Evolutionary conservation across 164 flowering plant species (phyloP), one percentile per base, ranked within the genome.

Genomic region (Magnolia changhungtana): DNA sequence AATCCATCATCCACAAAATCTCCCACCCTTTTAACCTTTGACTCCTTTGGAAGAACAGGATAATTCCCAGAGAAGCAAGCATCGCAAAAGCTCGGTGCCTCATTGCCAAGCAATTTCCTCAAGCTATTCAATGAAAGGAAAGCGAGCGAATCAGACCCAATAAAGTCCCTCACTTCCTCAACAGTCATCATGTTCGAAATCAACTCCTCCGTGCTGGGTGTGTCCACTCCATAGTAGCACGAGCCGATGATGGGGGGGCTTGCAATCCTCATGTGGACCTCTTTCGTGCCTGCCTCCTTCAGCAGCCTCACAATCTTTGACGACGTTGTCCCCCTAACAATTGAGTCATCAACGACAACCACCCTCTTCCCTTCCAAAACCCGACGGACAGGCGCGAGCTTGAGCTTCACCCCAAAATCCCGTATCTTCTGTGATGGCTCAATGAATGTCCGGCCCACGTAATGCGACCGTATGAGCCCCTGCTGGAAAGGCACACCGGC

Each of bases 221-320:
- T 91, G 58, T 94, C 98, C 31, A 94, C 98, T 16, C 98, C 97
- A 79, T 94, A 94, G 72, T 90, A 94, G 71, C 97, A 92, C 18
- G 97, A 90, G 0, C 85, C 97, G 3, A 92, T 89, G 9, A 95
- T 93, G 0, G 97, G 97, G 1, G 99, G 99, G 74, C 96, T 87
- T 0, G 98, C 96, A 55, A 95, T 95, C 82, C 99, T 91, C 98
- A 93, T 93, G 72, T 93, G 98, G 65, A 95, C 96, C 82, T 95
- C 98, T 72, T 88, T 92, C 0, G 98, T 97, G 1, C 99, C 99
- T 2, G 97, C 90, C 67, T 93, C 98, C 83, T 88, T 92, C 4
- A 95, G 11, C 81, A 95, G 63, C 87, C 97, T 83, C 50, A 95
- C 98, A 80, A 95, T 95, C 77, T 92, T 93, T 2, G 96, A 91